Evolutionary conservation across 768 basidiomycete species (phyloP).

Genomic region (Phlebiopsis flavidoalba): DNA sequence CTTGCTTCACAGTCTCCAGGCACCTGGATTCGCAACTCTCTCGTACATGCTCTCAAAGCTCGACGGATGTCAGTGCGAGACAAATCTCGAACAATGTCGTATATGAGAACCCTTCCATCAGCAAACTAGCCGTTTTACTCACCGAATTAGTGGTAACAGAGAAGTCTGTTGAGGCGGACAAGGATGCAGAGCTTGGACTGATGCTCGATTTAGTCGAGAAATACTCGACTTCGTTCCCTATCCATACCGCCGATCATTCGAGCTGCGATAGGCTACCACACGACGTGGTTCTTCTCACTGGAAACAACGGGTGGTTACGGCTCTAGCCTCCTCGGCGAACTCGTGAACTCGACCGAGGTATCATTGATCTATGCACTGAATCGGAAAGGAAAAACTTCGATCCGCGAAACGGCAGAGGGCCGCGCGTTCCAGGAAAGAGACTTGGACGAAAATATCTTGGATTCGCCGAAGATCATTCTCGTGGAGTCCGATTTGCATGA

Average conservation of each 20-base stretch:
- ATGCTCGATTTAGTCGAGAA: conserved; percentile 5
- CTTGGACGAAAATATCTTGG: conserved; percentile 22
- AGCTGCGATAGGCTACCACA: not conserved
- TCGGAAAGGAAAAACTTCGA: conserved; percentile 10
- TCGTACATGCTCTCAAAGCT: conserved; percentile 30
- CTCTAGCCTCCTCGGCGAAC: conserved; percentile 18
- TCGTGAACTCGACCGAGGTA: conserved; percentile 16
- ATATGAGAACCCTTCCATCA: conserved; percentile 25
- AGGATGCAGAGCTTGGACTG: not conserved
- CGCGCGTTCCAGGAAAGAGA: conserved; percentile 25
- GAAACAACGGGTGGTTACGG: conserved; percentile 30
- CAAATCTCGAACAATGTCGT: conserved; percentile 29
- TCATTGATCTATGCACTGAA: conserved; percentile 23
- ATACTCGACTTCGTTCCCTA: conserved; percentile 17
- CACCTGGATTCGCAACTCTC: conserved; percentile 35
- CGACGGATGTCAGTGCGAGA: conserved; percentile 17
- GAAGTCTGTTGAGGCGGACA: not conserved
- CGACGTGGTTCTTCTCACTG: conserved; percentile 27
- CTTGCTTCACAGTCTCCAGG: conserved; percentile 29
- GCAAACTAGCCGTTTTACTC: not conserved
- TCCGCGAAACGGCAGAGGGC: conserved; percentile 21
- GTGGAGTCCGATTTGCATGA: conserved; percentile 26
- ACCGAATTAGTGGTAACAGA: not conserved
- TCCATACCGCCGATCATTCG: conserved; percentile 24
- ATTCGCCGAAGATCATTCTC: conserved; percentile 27